phyloP scores from a whole-genome alignment of 257 asterid genomes.

The Ligustrum vulgare region DNA sequence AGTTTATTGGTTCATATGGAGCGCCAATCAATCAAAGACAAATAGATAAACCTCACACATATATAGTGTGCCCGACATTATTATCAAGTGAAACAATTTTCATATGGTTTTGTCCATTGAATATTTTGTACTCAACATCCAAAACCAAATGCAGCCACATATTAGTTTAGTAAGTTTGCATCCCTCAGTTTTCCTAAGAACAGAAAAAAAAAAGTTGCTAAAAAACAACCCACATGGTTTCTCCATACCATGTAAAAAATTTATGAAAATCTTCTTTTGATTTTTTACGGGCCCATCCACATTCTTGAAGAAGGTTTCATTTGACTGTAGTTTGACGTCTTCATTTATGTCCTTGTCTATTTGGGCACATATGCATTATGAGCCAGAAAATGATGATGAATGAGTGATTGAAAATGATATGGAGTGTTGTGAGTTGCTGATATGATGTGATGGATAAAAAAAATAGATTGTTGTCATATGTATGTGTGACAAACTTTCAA shows the following conservation, averaged over 20 bases:
- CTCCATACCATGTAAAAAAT: slow-evolving; percentile 29
- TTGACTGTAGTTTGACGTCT: slow-evolving; percentile 8
- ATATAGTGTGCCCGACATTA: no score
- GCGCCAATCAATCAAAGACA: not conserved
- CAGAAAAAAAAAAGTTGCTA: not conserved
- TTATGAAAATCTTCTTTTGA: slow-evolving; percentile 10
- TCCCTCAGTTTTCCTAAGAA: slow-evolving; percentile 3
- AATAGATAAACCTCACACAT: no score
- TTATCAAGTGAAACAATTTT: not conserved
- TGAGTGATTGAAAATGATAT: no score
- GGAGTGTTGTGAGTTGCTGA: no score
- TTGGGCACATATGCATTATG: slow-evolving; percentile 24
- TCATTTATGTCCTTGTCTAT: slow-evolving; percentile 15
- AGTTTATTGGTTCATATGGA: not conserved
- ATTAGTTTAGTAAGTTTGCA: not conserved
- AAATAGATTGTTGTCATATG: no score
- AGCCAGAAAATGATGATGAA: no score
- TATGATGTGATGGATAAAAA: no score
- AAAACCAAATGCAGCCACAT: slow-evolving; percentile 11
- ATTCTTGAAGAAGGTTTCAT: slow-evolving; percentile 9
- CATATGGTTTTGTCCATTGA: not conserved
- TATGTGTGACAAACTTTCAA: no score
- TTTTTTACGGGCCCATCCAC: slow-evolving; percentile 35
- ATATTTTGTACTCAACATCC: not conserved
- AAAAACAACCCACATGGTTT: slow-evolving; percentile 35